Conservation (phyloP, 495 filamentous ascomycete species). For the Penicillium waksmanii region DNA sequence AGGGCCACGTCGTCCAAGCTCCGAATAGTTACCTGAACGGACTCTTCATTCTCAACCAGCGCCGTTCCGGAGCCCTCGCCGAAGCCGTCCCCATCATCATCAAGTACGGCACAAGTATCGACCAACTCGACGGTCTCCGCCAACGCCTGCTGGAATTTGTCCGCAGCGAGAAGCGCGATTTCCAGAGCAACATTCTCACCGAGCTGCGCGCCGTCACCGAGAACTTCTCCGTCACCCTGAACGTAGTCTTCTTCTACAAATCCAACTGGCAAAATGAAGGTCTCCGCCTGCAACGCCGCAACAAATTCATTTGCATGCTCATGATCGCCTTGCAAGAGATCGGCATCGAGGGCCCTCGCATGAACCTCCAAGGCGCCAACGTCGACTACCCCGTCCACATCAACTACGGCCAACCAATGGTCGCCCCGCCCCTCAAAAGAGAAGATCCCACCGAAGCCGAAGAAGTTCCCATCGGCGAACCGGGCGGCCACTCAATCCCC, state of each 20-base stretch:
- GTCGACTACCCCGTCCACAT: constrained; percentile 64
- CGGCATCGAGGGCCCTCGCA: constrained; percentile 84
- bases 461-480: constrained; percentile 19
- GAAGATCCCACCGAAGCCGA: constrained; percentile 24
- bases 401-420: constrained; percentile 40
- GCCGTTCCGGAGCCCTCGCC: constrained; percentile 84
- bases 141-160: constrained; percentile 86
- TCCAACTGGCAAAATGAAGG: constrained; percentile 93
- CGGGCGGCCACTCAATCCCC: constrained; percentile 21
- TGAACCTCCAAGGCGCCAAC: constrained; percentile 70
- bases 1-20: constrained; percentile 93
- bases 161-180: constrained; percentile 84
- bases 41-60: constrained; percentile 92
- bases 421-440: constrained; percentile 13
- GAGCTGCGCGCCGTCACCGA: constrained; percentile 73
- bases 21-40: constrained; percentile 93
- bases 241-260: constrained; percentile 98
- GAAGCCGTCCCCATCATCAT: constrained; percentile 84
- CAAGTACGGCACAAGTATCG: constrained; percentile 86
- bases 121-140: constrained; percentile 84
- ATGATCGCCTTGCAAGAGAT: constrained; percentile 86
- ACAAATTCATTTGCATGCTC: constrained; percentile 92
- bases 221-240: constrained; percentile 76
- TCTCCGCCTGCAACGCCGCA: constrained; percentile 83
- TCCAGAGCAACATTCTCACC: constrained; percentile 86